Base-by-base conservation (phyloP, 2,329 filamentous ascomycete species). In the Exophiala lecanii-corni region DNA sequence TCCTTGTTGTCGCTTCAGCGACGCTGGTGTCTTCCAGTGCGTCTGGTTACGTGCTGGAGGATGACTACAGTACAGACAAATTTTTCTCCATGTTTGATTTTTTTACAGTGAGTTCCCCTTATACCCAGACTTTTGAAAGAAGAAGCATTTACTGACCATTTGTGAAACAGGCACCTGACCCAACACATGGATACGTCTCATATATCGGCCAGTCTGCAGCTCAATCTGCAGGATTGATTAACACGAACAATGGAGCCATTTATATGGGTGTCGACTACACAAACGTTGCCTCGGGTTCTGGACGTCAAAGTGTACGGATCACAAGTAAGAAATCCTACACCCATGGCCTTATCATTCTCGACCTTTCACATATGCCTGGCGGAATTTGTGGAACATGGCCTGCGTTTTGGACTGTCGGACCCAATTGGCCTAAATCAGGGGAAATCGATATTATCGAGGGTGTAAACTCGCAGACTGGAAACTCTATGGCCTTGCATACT, bases 381-480 rank as follows among this genome's bases (percentile, higher is more conserved):
- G 79, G 79, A 2, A 69, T 77, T 38, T 89, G 85, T 53, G 85
- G 84, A 16, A 73, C 78, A 16, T 88, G 84, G 84, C 84, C 84
- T 41, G 80, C 83, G 10, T 62, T 86, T 60, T 77, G 74, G 74
- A 71, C 69, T 35, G 60, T 86, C 23, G 84, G 84, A 12, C 69
- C 73, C n/a, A 64, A 75, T 57, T 89, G 86, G 86, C 86, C 86
- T 2, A 61, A 61, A 31, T 69, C 71, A 5, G 85, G 85, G 35
- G 86, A 89, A 65, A 85, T 91, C 56, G 86, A 91, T 61, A 84
- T 89, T 56, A 78, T 89, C 55, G 86, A 89, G 67, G 84, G 84
- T 26, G 82, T 88, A 54, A 86, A 87, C 66, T 66, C 70, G 16
- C 74, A 79, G 49, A 60, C 66, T 2, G 65, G 70, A 45, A 78